Base-by-base conservation (phyloP, 441 rosid species). In the Bocquillonia castaneifolia region DNA sequence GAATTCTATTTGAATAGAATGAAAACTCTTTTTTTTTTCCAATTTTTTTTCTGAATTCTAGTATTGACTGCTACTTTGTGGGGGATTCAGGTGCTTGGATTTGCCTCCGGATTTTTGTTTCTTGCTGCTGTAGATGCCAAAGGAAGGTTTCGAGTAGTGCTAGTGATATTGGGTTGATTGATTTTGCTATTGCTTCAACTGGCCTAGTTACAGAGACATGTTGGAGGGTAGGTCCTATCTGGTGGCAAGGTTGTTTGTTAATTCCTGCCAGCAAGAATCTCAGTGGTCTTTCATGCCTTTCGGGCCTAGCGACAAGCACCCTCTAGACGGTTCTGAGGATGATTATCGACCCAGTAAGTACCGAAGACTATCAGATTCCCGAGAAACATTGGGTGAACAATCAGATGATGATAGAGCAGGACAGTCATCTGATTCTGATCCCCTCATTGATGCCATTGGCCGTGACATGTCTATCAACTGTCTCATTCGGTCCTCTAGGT, bases 391-490 rank as follows among this genome's bases (percentile, higher is more conserved):
- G 26, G 56, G 70, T 48, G 44, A 69, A 26, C 79, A 68, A 68
- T 76, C 76, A 15, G 80, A 76, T 37, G 67, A 58, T 63, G 80
- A 76, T 68, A 73, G 74, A 55, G 88, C 82, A 18, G 90, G 85
- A 14, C 80, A 85, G 47, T 78, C 86, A 1, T 78, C 88, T 0
- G 84, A 90, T 72, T 81, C 88, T 0, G 87, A 82, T 61, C 81
- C 94, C 23, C 88, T 93, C 63, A 79, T 93, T 69, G 80, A 85
- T 59, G 79, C 83, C 60, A 80, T 91, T 74, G 96, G 91, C 13
- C 68, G 93, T 64, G 98, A 93, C 80, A 88, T 74, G 72, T 85
- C 96, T 20, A 81, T 91, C 14, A 81, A 79, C 75, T 89, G 97
- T 74, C 75, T 93, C 63, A 64, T 91, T 63, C 84, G 80, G 14